A percentile compares a stretch with the other conserved stretches of the same genome.
Evolutionary conservation across 2,329 filamentous ascomycete species (phyloP).

Genomic region (Volutella citrinella): DNA sequence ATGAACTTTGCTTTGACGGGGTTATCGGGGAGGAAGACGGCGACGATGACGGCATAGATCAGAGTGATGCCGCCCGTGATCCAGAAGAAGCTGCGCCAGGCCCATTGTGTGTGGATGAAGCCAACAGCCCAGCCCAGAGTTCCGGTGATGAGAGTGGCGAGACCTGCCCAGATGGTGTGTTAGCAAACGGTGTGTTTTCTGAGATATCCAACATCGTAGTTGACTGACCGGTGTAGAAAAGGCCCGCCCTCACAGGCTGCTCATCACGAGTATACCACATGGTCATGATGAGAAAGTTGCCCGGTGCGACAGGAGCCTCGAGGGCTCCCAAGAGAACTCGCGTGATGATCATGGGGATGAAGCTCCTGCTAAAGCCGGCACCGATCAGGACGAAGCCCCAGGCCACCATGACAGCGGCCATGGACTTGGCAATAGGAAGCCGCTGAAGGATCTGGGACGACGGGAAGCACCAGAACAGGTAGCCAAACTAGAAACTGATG

Average conservation of each 20-base stretch:
- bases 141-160: conserved; percentile 18
- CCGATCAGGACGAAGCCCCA: conserved; percentile 28
- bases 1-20: conserved; percentile 49
- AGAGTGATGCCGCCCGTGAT: conserved; percentile 23
- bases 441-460: conserved; percentile 29
- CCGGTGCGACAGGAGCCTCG: conserved; percentile 26
- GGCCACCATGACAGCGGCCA: conserved; percentile 22
- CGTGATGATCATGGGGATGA: conserved; percentile 23
- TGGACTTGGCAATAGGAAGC: conserved; percentile 33
- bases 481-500: conserved; percentile 24
- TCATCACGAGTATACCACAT: conserved; percentile 30
- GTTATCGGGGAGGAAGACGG: conserved; percentile 50
- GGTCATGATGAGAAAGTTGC: conserved; percentile 26
- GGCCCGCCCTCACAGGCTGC: conserved; percentile 22
- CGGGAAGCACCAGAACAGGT: conserved; percentile 32
- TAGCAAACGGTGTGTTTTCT: too few species aligned
- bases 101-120: conserved; percentile 11
- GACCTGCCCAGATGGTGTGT: too few species aligned
- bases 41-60: conserved; percentile 53
- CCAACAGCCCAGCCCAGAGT: conserved; percentile 19
- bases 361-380: conserved; percentile 25
- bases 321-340: conserved; percentile 28
- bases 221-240: conserved; percentile 24
- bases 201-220: too few species aligned
- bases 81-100: conserved; percentile 20